Conservation (phyloP, 2,329 filamentous ascomycete species). For the Blastomyces gilchristii region DNA sequence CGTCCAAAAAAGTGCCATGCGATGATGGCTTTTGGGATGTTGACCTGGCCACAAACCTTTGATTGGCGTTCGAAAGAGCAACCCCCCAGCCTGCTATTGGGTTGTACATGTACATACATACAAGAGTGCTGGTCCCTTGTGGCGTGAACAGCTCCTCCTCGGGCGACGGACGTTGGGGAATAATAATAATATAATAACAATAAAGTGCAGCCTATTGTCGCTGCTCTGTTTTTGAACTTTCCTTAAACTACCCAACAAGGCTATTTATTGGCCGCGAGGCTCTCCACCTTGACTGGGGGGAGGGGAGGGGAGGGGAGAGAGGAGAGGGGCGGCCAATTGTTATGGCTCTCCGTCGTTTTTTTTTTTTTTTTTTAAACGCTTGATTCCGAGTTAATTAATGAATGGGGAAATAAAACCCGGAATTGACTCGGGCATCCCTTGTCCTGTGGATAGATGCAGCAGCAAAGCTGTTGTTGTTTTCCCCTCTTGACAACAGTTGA, state of each 20-base stretch:
- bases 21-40: neutral
- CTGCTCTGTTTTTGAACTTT: neutral
- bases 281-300: neutral
- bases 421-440: too few species aligned
- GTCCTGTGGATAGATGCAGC: too few species aligned
- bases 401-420: too few species aligned
- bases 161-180: too few species aligned
- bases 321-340: too few species aligned
- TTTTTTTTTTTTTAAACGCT: neutral
- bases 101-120: neutral
- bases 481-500: too few species aligned
- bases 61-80: neutral
- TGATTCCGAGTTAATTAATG: too few species aligned
- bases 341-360: neutral
- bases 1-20: neutral
- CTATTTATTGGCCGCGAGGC: neutral
- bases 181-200: too few species aligned
- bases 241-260: neutral
- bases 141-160: neutral
- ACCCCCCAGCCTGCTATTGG: neutral
- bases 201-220: neutral
- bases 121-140: neutral
- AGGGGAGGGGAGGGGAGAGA: too few species aligned
- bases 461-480: too few species aligned
- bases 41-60: neutral